Percentiles rank a stretch among this genome's conserved stretches.
phyloP scores from a whole-genome alignment of 2,329 filamentous ascomycete species.

The Epichloe aotearoae region DNA sequence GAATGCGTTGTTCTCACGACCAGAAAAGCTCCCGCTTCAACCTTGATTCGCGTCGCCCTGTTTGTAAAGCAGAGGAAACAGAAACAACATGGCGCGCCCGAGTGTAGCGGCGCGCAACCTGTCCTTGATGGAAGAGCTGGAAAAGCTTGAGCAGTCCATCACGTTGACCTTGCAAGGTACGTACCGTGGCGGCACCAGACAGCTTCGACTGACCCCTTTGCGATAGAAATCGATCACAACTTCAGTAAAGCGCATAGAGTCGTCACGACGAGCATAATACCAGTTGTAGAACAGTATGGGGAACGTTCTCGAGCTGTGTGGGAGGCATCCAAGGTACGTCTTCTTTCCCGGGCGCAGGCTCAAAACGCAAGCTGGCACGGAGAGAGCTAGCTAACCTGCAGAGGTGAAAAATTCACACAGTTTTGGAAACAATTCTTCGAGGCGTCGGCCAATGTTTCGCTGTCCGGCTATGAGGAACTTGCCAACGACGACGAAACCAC shows the following conservation, averaged over 20 bases:
- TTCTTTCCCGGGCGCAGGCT: background rate
- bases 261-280: constrained; percentile 84
- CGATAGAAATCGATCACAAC: constrained; percentile 88
- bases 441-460: constrained; percentile 89
- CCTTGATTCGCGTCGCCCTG: background rate
- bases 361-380: background rate
- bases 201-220: constrained; percentile 3
- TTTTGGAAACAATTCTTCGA: constrained; percentile 99
- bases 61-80: background rate
- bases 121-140: constrained; percentile 85
- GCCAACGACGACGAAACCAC: constrained; percentile 51
- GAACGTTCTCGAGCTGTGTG: constrained; percentile 89
- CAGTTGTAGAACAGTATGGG: constrained; percentile 87
- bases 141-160: constrained; percentile 92
- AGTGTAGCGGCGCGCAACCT: constrained; percentile 41
- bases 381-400: background rate
- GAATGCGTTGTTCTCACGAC: no score
- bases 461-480: constrained; percentile 85
- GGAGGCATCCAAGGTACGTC: constrained; percentile 78
- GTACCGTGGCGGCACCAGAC: constrained; percentile 26
- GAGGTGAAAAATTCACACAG: constrained; percentile 26
- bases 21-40: background rate
- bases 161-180: constrained; percentile 85
- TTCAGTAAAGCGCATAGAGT: constrained; percentile 95
- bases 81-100: constrained; percentile 33